A percentile compares a stretch with the other conserved stretches of the same genome.
phyloP scores from a whole-genome alignment of 148 eudicot genomes.

The Dysphania ambrosioides region DNA sequence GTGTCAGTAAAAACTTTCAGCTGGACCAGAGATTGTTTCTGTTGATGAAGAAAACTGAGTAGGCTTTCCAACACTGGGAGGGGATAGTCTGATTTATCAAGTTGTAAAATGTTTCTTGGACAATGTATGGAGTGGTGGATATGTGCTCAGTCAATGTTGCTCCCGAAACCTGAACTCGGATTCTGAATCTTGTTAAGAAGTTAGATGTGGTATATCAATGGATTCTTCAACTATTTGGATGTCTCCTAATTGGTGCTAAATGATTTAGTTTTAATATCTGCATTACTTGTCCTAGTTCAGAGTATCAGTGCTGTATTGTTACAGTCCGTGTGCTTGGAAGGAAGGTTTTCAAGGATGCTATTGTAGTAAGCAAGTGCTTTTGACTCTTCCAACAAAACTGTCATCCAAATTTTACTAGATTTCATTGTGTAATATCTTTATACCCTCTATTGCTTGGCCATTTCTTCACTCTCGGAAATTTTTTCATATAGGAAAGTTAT shows the following conservation, averaged over 20 bases:
- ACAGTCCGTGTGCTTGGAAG: too few species aligned
- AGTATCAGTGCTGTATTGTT: too few species aligned
- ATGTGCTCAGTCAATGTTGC: background rate
- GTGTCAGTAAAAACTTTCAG: constrained; percentile 62
- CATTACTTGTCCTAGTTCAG: background rate
- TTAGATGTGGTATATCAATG: background rate
- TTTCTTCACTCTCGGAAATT: too few species aligned
- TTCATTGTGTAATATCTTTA: too few species aligned
- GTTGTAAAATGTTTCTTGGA: background rate
- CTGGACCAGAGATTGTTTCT: constrained; percentile 84
- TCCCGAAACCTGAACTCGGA: background rate
- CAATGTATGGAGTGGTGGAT: background rate
- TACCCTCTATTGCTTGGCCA: too few species aligned
- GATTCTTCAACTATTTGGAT: constrained; percentile 3
- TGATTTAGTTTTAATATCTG: background rate
- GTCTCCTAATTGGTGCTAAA: background rate
- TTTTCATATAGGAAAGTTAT: too few species aligned
- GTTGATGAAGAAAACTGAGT: constrained; percentile 69
- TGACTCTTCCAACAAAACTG: too few species aligned
- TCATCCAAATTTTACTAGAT: too few species aligned
- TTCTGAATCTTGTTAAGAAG: background rate
- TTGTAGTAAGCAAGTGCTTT: too few species aligned
- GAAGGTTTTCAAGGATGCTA: too few species aligned
- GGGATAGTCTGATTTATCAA: background rate
- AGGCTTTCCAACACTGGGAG: constrained; percentile 7